Conservation (phyloP, 2,329 filamentous ascomycete genomes). For the Lomentospora prolificans region DNA sequence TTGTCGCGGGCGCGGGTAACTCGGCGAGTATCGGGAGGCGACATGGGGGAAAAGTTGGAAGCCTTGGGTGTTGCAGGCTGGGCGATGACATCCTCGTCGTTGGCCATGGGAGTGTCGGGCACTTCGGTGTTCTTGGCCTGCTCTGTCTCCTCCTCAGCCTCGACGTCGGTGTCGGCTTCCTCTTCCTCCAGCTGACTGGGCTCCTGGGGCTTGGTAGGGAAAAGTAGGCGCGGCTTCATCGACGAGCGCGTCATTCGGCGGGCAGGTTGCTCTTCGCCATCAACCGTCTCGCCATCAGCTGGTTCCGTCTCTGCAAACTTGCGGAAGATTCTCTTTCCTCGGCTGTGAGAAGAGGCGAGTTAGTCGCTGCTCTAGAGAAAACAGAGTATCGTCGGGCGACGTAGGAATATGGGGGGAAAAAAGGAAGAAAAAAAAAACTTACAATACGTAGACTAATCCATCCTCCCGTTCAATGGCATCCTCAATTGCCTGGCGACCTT, state of each 20-base stretch:
- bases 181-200: slow-evolving; percentile 42
- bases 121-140: not conserved
- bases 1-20: slow-evolving; percentile 47
- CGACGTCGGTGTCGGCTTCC: slow-evolving; percentile 50
- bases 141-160: slow-evolving; percentile 32
- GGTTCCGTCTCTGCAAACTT: slow-evolving; percentile 44
- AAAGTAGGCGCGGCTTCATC: slow-evolving; percentile 64
- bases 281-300: slow-evolving; percentile 22
- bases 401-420: not conserved
- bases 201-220: slow-evolving; percentile 43
- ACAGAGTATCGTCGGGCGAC: not conserved
- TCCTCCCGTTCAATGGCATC: slow-evolving; percentile 56
- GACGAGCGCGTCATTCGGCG: slow-evolving; percentile 51
- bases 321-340: slow-evolving; percentile 69
- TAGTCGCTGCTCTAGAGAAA: not conserved
- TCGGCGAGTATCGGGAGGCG: slow-evolving; percentile 53
- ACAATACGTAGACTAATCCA: slow-evolving; percentile 71
- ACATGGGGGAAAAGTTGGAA: slow-evolving; percentile 45
- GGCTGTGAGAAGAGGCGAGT: slow-evolving; percentile 38
- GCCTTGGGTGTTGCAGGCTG: slow-evolving; percentile 38
- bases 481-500: slow-evolving; percentile 49
- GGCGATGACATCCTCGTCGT: not conserved
- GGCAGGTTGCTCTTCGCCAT: slow-evolving; percentile 23
- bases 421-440: slow-evolving; percentile 30
- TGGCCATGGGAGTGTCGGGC: slow-evolving; percentile 23